phyloP scores from a whole-genome alignment of 805 yeast genomes.

The Ogataea wickerhamii region DNA sequence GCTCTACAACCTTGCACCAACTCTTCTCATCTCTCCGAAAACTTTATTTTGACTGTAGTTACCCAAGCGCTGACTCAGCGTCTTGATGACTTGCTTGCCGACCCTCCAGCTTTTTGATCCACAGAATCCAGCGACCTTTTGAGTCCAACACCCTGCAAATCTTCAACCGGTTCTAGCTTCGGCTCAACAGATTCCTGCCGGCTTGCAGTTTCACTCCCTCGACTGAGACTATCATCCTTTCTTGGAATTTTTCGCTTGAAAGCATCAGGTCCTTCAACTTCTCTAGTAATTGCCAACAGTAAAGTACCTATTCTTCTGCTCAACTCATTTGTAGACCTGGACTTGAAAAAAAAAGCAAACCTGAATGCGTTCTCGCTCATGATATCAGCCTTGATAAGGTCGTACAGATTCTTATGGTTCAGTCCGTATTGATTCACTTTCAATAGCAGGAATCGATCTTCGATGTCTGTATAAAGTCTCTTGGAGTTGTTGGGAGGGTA shows the following conservation, averaged over 20 bases:
- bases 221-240: conserved; percentile 16
- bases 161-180: conserved; percentile 3
- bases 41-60: no score
- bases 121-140: no score
- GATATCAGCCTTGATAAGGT: conserved; percentile 64
- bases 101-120: no score
- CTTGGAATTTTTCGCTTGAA: conserved; percentile 43
- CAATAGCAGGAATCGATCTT: conserved; percentile 63
- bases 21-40: no score
- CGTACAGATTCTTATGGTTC: conserved; percentile 54
- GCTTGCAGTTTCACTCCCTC: conserved; percentile 16
- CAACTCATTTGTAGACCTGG: conserved; percentile 69
- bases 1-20: background rate
- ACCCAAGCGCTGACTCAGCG: no score
- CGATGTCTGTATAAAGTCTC: conserved; percentile 62
- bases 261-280: conserved; percentile 59
- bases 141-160: no score
- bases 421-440: conserved; percentile 66
- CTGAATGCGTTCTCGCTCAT: conserved; percentile 54
- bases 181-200: conserved; percentile 35
- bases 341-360: conserved; percentile 70
- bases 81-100: no score
- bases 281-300: conserved; percentile 64
- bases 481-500: conserved; percentile 85
- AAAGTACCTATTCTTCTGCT: conserved; percentile 68